phyloP scores from a whole-genome alignment of 768 basidiomycete genomes.

The Termitomyces sp. region DNA sequence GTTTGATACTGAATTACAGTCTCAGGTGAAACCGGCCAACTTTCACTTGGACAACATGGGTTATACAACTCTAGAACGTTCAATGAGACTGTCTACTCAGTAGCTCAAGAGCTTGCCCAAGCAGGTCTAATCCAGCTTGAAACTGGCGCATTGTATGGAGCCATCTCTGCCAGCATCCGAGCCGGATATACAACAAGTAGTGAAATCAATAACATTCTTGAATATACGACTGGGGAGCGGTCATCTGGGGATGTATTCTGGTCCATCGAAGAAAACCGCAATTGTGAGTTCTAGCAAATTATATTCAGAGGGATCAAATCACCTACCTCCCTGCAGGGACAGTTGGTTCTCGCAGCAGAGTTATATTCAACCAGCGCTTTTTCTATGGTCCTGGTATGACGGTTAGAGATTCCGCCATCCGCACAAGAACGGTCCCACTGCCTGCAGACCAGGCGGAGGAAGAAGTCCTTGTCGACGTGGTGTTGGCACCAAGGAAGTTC shows the following conservation, averaged over 20 bases:
- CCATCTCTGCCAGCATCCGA: not conserved
- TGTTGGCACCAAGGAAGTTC: not conserved
- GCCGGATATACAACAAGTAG: not conserved
- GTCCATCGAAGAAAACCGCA: not conserved
- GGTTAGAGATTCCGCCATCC: not conserved
- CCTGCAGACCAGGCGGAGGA: not conserved
- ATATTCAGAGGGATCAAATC: too few relatives aligned
- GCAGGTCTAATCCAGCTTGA: not conserved
- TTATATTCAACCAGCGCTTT: conserved; percentile 1
- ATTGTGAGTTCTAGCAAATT: not conserved
- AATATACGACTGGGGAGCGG: not conserved
- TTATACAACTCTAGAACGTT: not conserved
- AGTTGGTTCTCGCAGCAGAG: not conserved
- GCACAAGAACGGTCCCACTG: not conserved
- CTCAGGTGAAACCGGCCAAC: not conserved
- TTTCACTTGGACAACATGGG: not conserved
- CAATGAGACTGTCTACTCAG: not conserved
- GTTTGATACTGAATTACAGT: not conserved
- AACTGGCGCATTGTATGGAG: conserved; percentile 2
- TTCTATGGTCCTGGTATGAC: conserved; percentile 4
- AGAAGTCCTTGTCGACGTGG: not conserved
- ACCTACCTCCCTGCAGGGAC: not conserved
- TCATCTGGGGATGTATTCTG: not conserved
- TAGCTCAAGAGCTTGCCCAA: not conserved
- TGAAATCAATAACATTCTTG: not conserved